Percentiles rank a stretch among this genome's conserved stretches.
phyloP scores from a whole-genome alignment of 441 rosid species.

The Brassica balearica region DNA sequence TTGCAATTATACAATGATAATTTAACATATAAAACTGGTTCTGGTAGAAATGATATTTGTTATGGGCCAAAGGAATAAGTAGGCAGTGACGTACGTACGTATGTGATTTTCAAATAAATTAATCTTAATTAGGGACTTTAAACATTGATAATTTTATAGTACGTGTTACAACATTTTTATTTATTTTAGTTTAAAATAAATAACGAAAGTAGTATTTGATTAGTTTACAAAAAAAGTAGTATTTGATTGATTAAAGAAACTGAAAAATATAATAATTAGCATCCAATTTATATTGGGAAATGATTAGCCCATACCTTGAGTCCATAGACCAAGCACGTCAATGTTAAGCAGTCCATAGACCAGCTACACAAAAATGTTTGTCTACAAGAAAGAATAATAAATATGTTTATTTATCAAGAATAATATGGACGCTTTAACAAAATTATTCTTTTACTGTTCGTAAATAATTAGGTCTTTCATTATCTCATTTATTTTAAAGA shows the following conservation, averaged over 20 bases:
- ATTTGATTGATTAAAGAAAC: conserved; percentile 20
- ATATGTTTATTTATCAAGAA: background rate
- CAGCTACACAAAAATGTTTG: conserved; percentile 41
- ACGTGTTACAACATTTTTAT: conserved; percentile 21
- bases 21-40: conserved; percentile 32
- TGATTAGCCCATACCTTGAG: conserved; percentile 28
- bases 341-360: conserved; percentile 31
- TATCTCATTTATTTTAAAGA: background rate
- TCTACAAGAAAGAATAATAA: background rate
- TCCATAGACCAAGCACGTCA: conserved; percentile 23
- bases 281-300: conserved; percentile 22
- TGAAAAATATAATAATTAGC: conserved; percentile 6
- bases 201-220: conserved; percentile 6
- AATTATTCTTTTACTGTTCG: no score
- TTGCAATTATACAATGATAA: conserved; percentile 32
- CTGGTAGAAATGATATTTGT: conserved; percentile 39
- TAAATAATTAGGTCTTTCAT: no score
- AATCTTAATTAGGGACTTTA: conserved; percentile 16
- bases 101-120: conserved; percentile 22
- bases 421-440: no score
- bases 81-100: conserved; percentile 39
- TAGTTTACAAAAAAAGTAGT: background rate
- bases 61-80: conserved; percentile 32
- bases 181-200: background rate
- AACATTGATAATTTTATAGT: conserved; percentile 11